Evolutionary conservation across 352 stramenopile species (phyloP).

Genomic region (Pythium coloratum): DNA sequence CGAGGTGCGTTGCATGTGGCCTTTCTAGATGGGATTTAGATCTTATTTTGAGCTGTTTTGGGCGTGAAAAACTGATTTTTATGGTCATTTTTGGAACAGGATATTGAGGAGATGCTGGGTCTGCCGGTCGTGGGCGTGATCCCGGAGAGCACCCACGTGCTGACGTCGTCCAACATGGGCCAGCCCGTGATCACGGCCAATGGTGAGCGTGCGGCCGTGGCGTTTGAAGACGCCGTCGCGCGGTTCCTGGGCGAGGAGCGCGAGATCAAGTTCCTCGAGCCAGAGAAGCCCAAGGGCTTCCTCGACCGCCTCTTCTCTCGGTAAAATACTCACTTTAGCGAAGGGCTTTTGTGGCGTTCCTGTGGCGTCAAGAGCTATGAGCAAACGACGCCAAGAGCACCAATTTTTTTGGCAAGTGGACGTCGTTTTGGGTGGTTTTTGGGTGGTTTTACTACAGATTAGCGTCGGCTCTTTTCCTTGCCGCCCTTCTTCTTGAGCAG

Average conservation of each 20-base stretch:
- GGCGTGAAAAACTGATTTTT: neutral
- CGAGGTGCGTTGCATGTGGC: constrained; percentile 37
- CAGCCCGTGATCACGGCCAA: constrained; percentile 88
- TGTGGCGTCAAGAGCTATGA: neutral
- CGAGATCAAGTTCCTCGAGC: constrained; percentile 85
- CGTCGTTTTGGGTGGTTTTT: neutral
- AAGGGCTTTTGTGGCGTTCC: neutral
- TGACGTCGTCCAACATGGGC: constrained; percentile 93
- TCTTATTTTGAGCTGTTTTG: neutral
- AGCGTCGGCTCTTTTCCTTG: constrained; percentile 72
- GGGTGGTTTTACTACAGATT: neutral
- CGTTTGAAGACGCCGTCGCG: constrained; percentile 90
- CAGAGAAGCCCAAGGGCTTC: constrained; percentile 79
- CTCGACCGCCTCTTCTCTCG: constrained; percentile 72
- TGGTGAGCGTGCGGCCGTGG: constrained; percentile 68
- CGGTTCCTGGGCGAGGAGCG: constrained; percentile 88
- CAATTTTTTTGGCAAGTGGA: neutral
- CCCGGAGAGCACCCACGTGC: constrained; percentile 86
- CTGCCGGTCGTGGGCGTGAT: constrained; percentile 90
- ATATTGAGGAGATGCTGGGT: constrained; percentile 93
- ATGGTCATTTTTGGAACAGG: constrained; percentile 24
- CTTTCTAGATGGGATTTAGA: neutral
- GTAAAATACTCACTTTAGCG: constrained; percentile 20
- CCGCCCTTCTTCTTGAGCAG: constrained; percentile 74
- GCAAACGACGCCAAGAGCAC: neutral